Base-by-base conservation (phyloP, 1,284 basidiomycete species). In the Ganoderma leucocontextum region DNA sequence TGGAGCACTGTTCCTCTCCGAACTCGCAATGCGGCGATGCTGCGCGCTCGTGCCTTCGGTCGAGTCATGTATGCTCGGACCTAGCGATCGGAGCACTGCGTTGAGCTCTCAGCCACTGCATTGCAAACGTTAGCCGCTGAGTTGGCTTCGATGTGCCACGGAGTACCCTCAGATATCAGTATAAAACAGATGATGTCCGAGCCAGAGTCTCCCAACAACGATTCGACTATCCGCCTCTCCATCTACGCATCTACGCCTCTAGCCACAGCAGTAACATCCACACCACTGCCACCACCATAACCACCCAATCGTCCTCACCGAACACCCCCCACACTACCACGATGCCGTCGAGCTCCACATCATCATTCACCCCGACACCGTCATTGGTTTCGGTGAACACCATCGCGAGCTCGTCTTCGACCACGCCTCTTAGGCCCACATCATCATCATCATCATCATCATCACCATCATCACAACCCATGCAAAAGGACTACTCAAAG, bases 291-390 rank as follows among this genome's bases (percentile, higher is more conserved):
- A 60, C 47, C 47, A 19, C 13, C n/a, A 47, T 59, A 60, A 39
- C 13, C 58, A 60, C 22, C 15, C 58, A 42, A 39, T 39, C 38
- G 12, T 25, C 22, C 19, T 39, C 58, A 38, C 12, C 22, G 6
- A 39, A 69, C 85, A 71, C 72, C 8, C 36, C 38, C 4, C n/a
- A 60, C 22, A 33, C 60, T 47, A 42, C 10, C 60, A 65, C 47
- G 4, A 65, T 66, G 65, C 41, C 65, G 17, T 62, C 65, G 22
- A 22, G 49, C 52, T 29, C 17, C 29, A 19, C 62, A 19, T 42
- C 60, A 19, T 63, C 65, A 41, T 62, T 44, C 36, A 60, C 52
- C 33, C 58, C 65, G 41, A 66, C 65, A n/a, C 61, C 65, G 9
- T 63, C 65, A 6, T 22, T 63, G 61, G 65, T 66, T 61, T 66